Base-by-base conservation (phyloP, 2,329 filamentous ascomycete species). In the Phaeosphaeria sp. region DNA sequence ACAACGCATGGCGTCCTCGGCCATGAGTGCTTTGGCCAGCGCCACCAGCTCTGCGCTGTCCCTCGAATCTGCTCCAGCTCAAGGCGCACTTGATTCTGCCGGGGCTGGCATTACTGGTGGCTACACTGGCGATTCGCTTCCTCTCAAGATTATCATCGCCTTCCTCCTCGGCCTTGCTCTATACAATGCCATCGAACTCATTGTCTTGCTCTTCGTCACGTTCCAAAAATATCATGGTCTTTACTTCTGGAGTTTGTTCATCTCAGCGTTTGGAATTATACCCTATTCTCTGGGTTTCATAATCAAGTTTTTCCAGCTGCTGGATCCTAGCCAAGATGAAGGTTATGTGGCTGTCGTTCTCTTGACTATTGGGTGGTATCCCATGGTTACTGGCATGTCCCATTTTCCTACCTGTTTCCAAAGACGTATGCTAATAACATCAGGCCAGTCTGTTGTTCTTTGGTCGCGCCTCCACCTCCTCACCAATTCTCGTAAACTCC, bases 401-500 rank as follows among this genome's bases (percentile, higher is more conserved):
- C 11, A 22, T 6, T 27, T 6, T 13, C 3, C 30, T 7, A 15
- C 30, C 30, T 7, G 13, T 36, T 36, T 11, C 13, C 6, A 3
- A 11, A 15, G 30, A 36, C 30, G 13, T 13, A 27, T 36, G 42
- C 52, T 63, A 20, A 60, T 47, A 27, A 22, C 27, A 7, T 13
- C 21, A 1, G 87, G 87, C 0, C 85, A 88, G 68, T 83, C 83
- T 0, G 65, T 88, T 13, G 87, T 89, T 1, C 77, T 89, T 1
- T 89, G 86, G 77, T 89, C 86, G 0, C 81, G 87, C 6, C 79
- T 89, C 0, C 85, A 89, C 66, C 78, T 89, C 1, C 80, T 89
- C 11, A 75, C 86, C 2, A 81, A 81, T 17, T 83, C 85, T 43
- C 77, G 80, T 6, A 72, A 72, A 1, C 71, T 82, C 2, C 76